A percentile compares a stretch with the other conserved stretches of the same genome.
phyloP scores from a whole-genome alignment of 2,329 filamentous ascomycete genomes.

The Ilyonectria robusta region DNA sequence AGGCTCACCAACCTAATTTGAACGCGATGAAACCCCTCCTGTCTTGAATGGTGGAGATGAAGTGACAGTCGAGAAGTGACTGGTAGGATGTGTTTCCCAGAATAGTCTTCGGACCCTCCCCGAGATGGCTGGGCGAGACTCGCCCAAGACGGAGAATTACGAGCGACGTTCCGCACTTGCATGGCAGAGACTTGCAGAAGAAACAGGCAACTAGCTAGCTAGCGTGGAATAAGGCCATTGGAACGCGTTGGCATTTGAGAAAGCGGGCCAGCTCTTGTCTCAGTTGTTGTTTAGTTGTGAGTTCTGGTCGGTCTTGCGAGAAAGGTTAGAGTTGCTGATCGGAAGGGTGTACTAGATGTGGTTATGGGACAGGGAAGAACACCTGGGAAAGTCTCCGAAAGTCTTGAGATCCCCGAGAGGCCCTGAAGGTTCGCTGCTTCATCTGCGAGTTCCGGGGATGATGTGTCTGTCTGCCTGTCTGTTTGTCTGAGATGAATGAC shows the following conservation, averaged over 20 bases:
- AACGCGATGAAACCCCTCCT: conserved; percentile 1
- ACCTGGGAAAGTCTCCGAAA: too few species aligned
- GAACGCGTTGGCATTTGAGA: conserved; percentile 2
- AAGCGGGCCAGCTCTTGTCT: background rate
- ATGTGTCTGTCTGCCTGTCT: background rate
- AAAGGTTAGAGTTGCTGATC: background rate
- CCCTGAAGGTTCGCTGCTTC: background rate
- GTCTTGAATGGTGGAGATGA: conserved; percentile 16
- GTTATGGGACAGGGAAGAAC: too few species aligned
- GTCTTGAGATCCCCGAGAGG: too few species aligned
- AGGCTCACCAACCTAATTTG: background rate
- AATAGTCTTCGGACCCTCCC: background rate
- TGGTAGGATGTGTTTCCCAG: background rate
- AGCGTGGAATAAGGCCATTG: background rate
- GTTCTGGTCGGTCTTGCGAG: background rate
- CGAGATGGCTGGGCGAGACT: background rate
- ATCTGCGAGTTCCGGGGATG: conserved; percentile 17
- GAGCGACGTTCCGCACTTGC: background rate
- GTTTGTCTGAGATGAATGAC: conserved; percentile 18
- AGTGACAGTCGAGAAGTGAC: conserved; percentile 6
- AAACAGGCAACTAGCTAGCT: background rate
- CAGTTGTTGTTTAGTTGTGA: background rate
- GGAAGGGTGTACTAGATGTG: background rate
- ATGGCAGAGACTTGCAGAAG: background rate
- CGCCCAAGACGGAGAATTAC: background rate